Evolutionary conservation across 306 rosid genomes (phyloP), one percentile per base, ranked within the genome.

Genomic region (Carpinus fangiana): DNA sequence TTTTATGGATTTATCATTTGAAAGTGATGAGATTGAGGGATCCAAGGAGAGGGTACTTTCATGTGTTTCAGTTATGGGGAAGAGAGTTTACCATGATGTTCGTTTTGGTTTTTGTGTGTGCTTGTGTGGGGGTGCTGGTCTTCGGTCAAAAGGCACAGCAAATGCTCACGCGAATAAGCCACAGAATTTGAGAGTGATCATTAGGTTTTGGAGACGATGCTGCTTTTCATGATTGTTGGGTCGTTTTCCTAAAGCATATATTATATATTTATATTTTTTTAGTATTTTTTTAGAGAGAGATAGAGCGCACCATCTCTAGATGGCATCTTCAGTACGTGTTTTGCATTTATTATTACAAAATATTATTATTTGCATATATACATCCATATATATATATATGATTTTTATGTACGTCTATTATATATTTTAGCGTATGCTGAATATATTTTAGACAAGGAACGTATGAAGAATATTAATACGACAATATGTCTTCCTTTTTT

Each of bases 21-120:
- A 88, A 87, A 91, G 91, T 83, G 86, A 91, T 86, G 88, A 91
- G 86, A 78, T 88, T 86, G 88, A 81, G 86, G 96, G 97, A 90
- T 93, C 95, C 97, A 78, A 93, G 86, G 84, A 79, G 82, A 69
- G 73, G 78, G 93, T 79, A 89, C 90, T 89, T 89, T 89, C 90
- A 83, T 86, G 85, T 85, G 87, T 83, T 79, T 81, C 80, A 72
- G 86, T 65, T 77, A 65, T 82, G 41, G 55, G 45, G 55, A 17
- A 74, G 71, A 69, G 66, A 57, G 26, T 31, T 91, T 83, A 56
- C 70, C 74, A 74, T 51, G 71, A 74, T 56, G 34, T 64, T 70
- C 51, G 82, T 78, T 65, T 73, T 57, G 47, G 61, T 52, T 70
- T 52, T n/a, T 28, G 41, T 53, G 60, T 72, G 43, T 53, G 18